Evolutionary conservation across 2,329 filamentous ascomycete species (phyloP).

Genomic region (Penicillium brasilianum): DNA sequence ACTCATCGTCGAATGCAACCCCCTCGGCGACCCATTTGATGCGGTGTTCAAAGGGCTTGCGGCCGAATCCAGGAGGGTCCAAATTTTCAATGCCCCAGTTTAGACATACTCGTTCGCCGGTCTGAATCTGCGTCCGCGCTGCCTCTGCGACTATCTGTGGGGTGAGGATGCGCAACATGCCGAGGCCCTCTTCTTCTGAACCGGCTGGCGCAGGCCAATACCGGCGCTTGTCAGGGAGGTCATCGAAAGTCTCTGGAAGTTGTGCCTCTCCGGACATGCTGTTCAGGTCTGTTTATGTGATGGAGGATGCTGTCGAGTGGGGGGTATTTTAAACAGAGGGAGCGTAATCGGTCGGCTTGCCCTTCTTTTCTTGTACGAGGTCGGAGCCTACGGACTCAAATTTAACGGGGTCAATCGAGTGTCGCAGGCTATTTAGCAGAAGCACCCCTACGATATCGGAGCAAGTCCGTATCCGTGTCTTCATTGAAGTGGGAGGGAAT

Average conservation of each 20-base stretch:
- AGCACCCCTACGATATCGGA: conserved; percentile 22
- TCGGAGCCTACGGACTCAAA: not conserved
- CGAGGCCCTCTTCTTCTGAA: conserved; percentile 59
- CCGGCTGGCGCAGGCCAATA: conserved; percentile 56
- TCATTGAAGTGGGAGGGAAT: conserved; percentile 19
- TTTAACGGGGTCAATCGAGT: not conserved
- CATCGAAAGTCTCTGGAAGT: conserved; percentile 43
- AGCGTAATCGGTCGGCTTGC: not conserved
- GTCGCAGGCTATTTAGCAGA: not conserved
- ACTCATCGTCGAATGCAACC: conserved; percentile 56
- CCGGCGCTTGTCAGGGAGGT: conserved; percentile 55
- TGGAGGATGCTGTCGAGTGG: not conserved
- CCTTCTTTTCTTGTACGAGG: not conserved
- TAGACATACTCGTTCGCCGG: conserved; percentile 59
- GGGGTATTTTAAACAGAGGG: not conserved
- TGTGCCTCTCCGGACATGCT: conserved; percentile 31
- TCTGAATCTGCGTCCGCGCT: conserved; percentile 58
- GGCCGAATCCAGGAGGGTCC: conserved; percentile 57
- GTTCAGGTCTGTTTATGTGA: not conserved
- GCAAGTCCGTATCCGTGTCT: conserved; percentile 23
- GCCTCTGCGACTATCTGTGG: conserved; percentile 57
- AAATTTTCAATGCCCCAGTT: conserved; percentile 64
- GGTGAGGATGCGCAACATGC: conserved; percentile 59
- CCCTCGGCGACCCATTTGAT: conserved; percentile 56
- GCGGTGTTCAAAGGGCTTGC: conserved; percentile 57